Evolutionary conservation across 257 asterid genomes (phyloP), one percentile per base, ranked within the genome.

Genomic region (Solanum chilense): DNA sequence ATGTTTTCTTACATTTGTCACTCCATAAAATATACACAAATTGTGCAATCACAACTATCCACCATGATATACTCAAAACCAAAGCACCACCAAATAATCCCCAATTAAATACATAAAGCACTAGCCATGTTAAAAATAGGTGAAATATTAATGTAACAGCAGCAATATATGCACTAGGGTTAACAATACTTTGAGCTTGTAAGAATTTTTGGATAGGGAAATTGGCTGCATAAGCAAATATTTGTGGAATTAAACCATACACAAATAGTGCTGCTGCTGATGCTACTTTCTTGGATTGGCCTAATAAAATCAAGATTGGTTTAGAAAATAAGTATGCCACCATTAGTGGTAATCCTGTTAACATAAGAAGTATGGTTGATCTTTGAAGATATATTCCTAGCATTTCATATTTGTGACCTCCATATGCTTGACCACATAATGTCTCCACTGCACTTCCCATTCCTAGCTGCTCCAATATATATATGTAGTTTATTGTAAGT

Each of bases 371-470:
- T 1, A 85, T 23, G 35, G 87, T 85, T 41, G 87, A 85, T 85
- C 87, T 85, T 70, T 85, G 87, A 25, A 85, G 69, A 52, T 85
- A 85, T n/a, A 85, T 44, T 27, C 87, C 87, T 5, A 85, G 87
- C 87, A 85, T 85, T 41, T 85, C 87, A 52, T 42, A 69, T 18
- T 44, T 85, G 45, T 85, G 64, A 18, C 49, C 83, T 44, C 83
- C 83, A 77, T 77, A 77, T 77, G 83, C 83, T 44, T 77, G 83
- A 11, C 83, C 83, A 70, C 87, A 85, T 42, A 85, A 44, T 23
- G 87, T 85, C 47, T 85, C 87, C 33, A 85, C 87, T 15, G 87
- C 87, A 66, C 87, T 85, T 70, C 87, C 87, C 87, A 85, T 85
- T 27, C 87, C 87, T 27, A 85, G 62, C 83, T 77, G 83, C 20